Evolutionary conservation across 2,329 filamentous ascomycete species (phyloP), one percentile per base, ranked within the genome.

Genomic region (Claviceps sp.): DNA sequence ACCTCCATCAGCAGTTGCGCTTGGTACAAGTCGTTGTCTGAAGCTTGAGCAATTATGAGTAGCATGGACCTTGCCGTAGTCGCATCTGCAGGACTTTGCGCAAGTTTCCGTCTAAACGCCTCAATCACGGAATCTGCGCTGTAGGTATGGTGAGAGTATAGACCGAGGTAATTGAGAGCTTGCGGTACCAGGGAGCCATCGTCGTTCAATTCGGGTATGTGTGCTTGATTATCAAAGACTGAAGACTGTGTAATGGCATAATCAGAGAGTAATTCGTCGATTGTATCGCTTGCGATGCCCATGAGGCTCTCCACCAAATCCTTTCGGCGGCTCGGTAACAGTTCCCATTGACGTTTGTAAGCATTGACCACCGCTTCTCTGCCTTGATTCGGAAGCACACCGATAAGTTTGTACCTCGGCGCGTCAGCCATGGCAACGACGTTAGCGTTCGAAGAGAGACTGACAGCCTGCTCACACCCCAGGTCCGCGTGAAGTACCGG

Each of bases 341-440:
- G 55, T 4, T 69, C 65, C 68, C 68, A 70, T 48, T 70, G 68
- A n/a, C 67, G 60, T 42, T 63, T 67, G 54, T 70, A 70, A n/a
- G 68, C 66, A 56, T 65, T 68, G 48, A 62, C 67, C 11, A 70
- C 56, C 14, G 67, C 60, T 50, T 68, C 66, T 22, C 63, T 61
- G 2, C 58, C 37, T 48, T 69, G 66, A 8, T 63, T 61, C 1
- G 69, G 69, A 14, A 72, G 50, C 1, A 70, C 62, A 8, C 69
- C 69, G 14, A 72, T 54, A 4, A 66, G 52, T 38, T 59, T 66
- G 53, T 71, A 71, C 16, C 65, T 61, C 4, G 63, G 56, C 14
- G 61, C 55, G 40, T 67, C 60, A 8, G 67, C 61, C 44, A 69
- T 51, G 30, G 30, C 30, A 34, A 34, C 30, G 9, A 34, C 9